A percentile compares a stretch with the other conserved stretches of the same genome.
These are phyloP conservation scores for Alternaria arborescens DNA, from an alignment of 2,329 filamentous ascomycete species.

Conservation along the genomic window DNA sequence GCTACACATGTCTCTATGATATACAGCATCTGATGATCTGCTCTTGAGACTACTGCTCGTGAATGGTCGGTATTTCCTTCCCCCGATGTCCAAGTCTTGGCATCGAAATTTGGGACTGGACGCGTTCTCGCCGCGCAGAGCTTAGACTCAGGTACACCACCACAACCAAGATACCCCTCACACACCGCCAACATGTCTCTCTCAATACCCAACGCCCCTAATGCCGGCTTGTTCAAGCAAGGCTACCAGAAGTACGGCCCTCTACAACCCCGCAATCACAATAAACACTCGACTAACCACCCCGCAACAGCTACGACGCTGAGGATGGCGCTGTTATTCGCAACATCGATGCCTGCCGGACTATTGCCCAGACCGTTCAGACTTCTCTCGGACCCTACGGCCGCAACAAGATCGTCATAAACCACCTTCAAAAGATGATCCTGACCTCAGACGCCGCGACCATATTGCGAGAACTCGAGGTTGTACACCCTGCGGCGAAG, in stretches of 20 bases:
- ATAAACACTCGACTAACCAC: constrained; percentile 45
- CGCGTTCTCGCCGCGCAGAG: constrained; percentile 37
- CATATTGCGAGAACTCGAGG: constrained; percentile 95
- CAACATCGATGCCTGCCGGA: constrained; percentile 97
- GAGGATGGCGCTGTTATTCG: constrained; percentile 98
- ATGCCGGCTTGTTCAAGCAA: constrained; percentile 91
- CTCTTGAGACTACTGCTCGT: background rate
- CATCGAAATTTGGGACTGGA: constrained; percentile 31
- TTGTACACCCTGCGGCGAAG: constrained; percentile 97
- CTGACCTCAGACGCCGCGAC: constrained; percentile 97
- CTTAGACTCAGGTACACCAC: constrained; percentile 32
- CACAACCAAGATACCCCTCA: constrained; percentile 43
- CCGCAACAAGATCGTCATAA: constrained; percentile 99
- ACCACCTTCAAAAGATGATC: constrained; percentile 99
- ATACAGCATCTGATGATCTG: background rate
- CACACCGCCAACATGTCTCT: constrained; percentile 77
- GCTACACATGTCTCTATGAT: background rate
- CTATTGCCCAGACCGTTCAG: constrained; percentile 94
- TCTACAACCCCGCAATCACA: constrained; percentile 25
- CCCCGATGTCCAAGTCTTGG: constrained; percentile 24
- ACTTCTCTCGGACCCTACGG: constrained; percentile 97
- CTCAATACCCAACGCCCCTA: constrained; percentile 92
- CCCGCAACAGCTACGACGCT: constrained; percentile 81
- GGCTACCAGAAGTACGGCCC: constrained; percentile 89
- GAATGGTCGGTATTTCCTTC: constrained; percentile 18